These are phyloP conservation scores for Solanum rostratum DNA, from an alignment of 257 asterid genomes.

Conservation along the genomic window DNA sequence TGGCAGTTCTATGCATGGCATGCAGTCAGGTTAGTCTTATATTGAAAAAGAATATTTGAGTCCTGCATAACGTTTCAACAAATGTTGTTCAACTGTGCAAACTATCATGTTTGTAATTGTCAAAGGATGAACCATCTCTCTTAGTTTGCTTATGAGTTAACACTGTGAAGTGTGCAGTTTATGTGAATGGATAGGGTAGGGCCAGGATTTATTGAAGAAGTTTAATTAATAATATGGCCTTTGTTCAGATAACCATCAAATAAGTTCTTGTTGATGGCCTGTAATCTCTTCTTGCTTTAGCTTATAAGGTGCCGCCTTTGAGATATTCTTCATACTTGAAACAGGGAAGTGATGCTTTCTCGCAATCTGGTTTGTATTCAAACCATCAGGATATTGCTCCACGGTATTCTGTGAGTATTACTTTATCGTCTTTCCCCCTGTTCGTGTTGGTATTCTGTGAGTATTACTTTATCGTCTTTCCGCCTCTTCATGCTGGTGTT, in stretches of 20 bases:
- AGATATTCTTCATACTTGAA: constrained; percentile 6
- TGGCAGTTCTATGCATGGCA: constrained; percentile 86
- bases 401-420: constrained; percentile 64
- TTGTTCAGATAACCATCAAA: not conserved
- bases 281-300: not conserved
- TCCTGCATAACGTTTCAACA: not conserved
- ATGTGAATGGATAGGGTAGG: not conserved
- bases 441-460: constrained; percentile 41
- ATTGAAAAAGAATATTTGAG: not conserved
- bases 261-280: not conserved
- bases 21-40: constrained; percentile 71
- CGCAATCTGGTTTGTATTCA: constrained; percentile 88
- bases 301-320: not conserved
- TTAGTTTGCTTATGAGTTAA: not conserved
- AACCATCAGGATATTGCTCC: constrained; percentile 93
- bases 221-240: not conserved
- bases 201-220: not conserved
- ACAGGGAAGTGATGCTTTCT: constrained; percentile 85
- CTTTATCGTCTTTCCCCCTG: not conserved
- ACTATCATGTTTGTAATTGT: not conserved
- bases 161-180: not conserved
- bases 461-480: constrained; percentile 3
- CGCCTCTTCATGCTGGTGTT: not conserved
- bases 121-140: not conserved
- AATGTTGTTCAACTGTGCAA: not conserved